phyloP scores from a whole-genome alignment of 805 yeast genomes.

The Saturnispora sanitii region DNA sequence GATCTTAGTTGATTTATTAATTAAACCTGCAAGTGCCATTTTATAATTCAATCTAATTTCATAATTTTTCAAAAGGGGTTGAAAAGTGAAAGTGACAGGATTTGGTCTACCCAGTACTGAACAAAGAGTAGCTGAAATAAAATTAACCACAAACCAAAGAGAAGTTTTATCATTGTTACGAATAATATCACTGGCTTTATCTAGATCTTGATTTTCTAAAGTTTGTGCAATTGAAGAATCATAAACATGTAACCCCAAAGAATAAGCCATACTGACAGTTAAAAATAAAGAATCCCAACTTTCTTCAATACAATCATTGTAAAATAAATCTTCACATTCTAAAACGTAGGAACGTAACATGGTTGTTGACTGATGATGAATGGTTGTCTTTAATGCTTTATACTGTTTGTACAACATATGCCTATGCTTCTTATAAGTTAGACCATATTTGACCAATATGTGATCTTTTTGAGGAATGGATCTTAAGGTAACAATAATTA shows the following conservation, averaged over 20 bases:
- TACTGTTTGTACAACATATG: constrained; percentile 31
- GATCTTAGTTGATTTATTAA: constrained; percentile 38
- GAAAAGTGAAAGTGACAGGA: constrained; percentile 36
- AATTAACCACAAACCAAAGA: constrained; percentile 42
- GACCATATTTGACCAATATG: constrained; percentile 16
- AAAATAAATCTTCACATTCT: constrained; percentile 42
- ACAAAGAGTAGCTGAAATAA: constrained; percentile 39
- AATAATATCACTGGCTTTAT: constrained; percentile 22
- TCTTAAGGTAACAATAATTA: constrained; percentile 33
- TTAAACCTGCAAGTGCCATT: constrained; percentile 40
- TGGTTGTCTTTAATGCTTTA: constrained; percentile 36
- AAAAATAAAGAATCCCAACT: constrained; percentile 44
- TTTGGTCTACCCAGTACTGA: constrained; percentile 46
- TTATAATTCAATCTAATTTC: constrained; percentile 31
- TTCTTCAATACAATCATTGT: constrained; percentile 39
- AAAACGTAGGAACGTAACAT: constrained; percentile 41
- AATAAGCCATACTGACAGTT: constrained; percentile 39
- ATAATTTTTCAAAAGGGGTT: constrained; percentile 25
- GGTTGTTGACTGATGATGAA: constrained; percentile 37
- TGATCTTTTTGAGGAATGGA: constrained; percentile 24
- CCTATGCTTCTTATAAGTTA: constrained; percentile 19
- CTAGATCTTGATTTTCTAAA: constrained; percentile 24
- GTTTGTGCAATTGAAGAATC: constrained; percentile 26
- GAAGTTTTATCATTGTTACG: constrained; percentile 32
- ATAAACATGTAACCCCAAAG: constrained; percentile 42